Evolutionary conservation across 352 stramenopile species (phyloP).

Genomic region (Blastocystis sp.): DNA sequence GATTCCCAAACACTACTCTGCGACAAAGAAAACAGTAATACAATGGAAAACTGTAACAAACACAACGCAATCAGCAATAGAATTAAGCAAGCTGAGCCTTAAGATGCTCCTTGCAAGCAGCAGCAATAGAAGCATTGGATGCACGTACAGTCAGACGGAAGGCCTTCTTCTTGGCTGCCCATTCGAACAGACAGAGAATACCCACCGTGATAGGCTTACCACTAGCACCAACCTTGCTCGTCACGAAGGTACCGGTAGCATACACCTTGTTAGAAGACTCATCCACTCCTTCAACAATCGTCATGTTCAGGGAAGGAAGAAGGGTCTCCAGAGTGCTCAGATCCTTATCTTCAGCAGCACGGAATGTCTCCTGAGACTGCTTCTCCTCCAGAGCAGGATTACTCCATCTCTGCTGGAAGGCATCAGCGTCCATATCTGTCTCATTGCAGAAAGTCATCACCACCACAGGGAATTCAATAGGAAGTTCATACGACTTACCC

Average conservation of each 20-base stretch:
- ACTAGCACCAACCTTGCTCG: slow-evolving; percentile 44
- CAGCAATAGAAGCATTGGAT: slow-evolving; percentile 49
- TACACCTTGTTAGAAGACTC: slow-evolving; percentile 67
- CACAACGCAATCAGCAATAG: not conserved
- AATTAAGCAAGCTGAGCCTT: slow-evolving; percentile 62
- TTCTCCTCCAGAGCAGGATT: slow-evolving; percentile 54
- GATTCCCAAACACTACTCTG: not conserved
- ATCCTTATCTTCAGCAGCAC: slow-evolving; percentile 55
- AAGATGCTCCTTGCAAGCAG: slow-evolving; percentile 50
- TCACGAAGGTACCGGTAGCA: slow-evolving; percentile 62
- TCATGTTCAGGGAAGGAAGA: slow-evolving; percentile 41
- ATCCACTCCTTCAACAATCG: slow-evolving; percentile 59
- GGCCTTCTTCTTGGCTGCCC: slow-evolving; percentile 43
- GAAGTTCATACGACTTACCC: slow-evolving; percentile 46
- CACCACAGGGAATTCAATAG: slow-evolving; percentile 65
- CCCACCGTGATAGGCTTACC: slow-evolving; percentile 53
- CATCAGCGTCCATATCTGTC: slow-evolving; percentile 53
- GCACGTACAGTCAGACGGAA: slow-evolving; percentile 65
- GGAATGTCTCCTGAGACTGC: slow-evolving; percentile 63
- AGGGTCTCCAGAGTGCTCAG: slow-evolving; percentile 6
- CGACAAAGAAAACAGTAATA: not conserved
- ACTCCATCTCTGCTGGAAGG: slow-evolving; percentile 64
- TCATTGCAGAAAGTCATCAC: slow-evolving; percentile 44
- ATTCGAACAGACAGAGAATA: slow-evolving; percentile 65
- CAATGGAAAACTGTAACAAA: slow-evolving; percentile 48